phyloP scores from a whole-genome alignment of 1,284 basidiomycete species.

The Takashimella koratensis region DNA sequence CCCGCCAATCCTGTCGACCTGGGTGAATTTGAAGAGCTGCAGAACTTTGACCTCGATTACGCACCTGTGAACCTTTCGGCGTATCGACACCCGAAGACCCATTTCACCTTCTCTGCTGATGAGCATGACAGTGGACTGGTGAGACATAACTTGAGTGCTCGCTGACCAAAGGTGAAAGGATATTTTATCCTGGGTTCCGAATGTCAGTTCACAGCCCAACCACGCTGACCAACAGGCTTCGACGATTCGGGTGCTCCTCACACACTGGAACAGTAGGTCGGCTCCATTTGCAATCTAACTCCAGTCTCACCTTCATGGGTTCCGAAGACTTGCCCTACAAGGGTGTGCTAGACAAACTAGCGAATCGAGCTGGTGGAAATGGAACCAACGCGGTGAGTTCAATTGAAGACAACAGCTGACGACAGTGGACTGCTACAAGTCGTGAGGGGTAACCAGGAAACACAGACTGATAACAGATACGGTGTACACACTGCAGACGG shows the following conservation, averaged over 20 bases:
- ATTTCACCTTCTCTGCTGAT: conserved; percentile 53
- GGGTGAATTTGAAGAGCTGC: conserved; percentile 44
- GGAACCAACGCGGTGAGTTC: conserved; percentile 62
- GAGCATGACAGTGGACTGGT: no score
- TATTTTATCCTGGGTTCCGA: conserved; percentile 92
- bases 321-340: conserved; percentile 95
- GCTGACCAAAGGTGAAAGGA: conserved; percentile 77
- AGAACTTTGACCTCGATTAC: conserved; percentile 43
- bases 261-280: conserved; percentile 70
- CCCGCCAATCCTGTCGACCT: no score
- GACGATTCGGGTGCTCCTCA: conserved; percentile 90
- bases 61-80: conserved; percentile 46
- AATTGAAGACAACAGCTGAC: no score
- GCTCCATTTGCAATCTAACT: not conserved
- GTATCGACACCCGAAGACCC: conserved; percentile 48
- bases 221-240: conserved; percentile 59
- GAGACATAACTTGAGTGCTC: not conserved
- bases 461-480: conserved; percentile 61
- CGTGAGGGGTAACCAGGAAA: not conserved
- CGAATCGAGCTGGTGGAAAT: conserved; percentile 91
- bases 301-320: conserved; percentile 85
- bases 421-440: no score
- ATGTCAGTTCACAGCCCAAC: conserved; percentile 56
- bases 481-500: conserved; percentile 95
- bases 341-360: conserved; percentile 94